Evolutionary conservation across 108 stramenopile genomes (phyloP).

Genomic region (Phaeodactylum tricornutum): DNA sequence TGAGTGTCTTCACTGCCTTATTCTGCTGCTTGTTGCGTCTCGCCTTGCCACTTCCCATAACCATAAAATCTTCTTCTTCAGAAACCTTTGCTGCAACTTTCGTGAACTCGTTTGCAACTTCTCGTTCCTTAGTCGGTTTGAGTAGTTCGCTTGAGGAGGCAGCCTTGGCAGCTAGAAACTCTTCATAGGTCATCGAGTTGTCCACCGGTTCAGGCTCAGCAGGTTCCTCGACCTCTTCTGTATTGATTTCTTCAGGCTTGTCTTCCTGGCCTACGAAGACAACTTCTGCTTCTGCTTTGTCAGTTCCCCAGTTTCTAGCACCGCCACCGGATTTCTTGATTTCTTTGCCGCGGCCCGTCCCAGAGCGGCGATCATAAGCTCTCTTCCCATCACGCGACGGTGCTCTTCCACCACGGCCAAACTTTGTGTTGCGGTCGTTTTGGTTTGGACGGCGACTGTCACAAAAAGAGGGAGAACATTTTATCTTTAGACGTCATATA

Average conservation of each 20-base stretch:
- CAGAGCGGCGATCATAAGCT: conserved; percentile 76
- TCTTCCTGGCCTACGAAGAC: conserved; percentile 58
- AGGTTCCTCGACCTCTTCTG: conserved; percentile 29
- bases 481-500: too few species aligned
- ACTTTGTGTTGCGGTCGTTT: conserved; percentile 81
- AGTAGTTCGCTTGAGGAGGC: conserved; percentile 33
- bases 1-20: conserved; percentile 55
- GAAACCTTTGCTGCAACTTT: conserved; percentile 22
- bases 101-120: conserved; percentile 63
- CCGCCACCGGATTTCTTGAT: conserved; percentile 86
- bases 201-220: conserved; percentile 71
- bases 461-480: too few species aligned
- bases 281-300: conserved; percentile 70
- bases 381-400: conserved; percentile 80
- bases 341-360: conserved; percentile 87
- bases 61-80: conserved; percentile 68
- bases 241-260: conserved; percentile 20
- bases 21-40: conserved; percentile 40
- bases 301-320: conserved; percentile 86
- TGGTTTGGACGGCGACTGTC: too few species aligned
- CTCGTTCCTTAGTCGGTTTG: conserved; percentile 38
- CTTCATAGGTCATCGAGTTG: conserved; percentile 76
- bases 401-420: conserved; percentile 61
- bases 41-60: conserved; percentile 71
- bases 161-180: conserved; percentile 70